Base-by-base conservation (phyloP, 2,329 filamentous ascomycete genomes). In the Fusarium sp. region DNA sequence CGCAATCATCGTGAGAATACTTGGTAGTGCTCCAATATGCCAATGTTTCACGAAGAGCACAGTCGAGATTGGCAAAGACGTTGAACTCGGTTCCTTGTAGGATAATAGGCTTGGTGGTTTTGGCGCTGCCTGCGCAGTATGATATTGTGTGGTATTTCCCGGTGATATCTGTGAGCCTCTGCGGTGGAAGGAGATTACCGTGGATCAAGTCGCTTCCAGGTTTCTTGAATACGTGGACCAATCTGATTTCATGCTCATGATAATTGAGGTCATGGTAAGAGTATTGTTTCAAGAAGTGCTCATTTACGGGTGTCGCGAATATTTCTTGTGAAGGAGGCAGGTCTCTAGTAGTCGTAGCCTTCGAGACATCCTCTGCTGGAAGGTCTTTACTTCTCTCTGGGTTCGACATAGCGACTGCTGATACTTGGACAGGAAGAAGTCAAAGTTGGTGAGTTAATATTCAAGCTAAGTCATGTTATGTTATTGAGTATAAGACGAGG, bases 201-300 rank as follows among this genome's bases (percentile, higher is more conserved):
- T 11, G 8, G 22, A 55, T 42, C 11, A 42, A 24, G 3, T 42
- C 26, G 11, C 6, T 24, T 3, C 36, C 52, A 2, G 26, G 0
- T 24, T 31, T 31, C 15, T 31, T 14, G 12, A 55, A 42, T 1
- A 42, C 3, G 7, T 31, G 52, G 6, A 55, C 15, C 20, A 55
- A 17, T 55, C 52, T 55, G 11, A 55, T 42, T 31, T 41, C 52
- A 18, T 55, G 26, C 17, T 31, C 11, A 1, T 6, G 7, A n/a
- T 3, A 17, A 11, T 41, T 22, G 8, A 42, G 26, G 2, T 31
- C 36, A 0, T 1, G 14, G 2, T 55, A 55, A 1, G 52, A 15
- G 6, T 31, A 8, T 2, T 42, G 14, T 0, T 2, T 10, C 20
- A 31, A 20, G 26, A 55, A 55, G 0, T 41, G 0, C 18, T 24